Conservation (phyloP, 257 asterid species). For the Ophiorrhiza pumila region DNA sequence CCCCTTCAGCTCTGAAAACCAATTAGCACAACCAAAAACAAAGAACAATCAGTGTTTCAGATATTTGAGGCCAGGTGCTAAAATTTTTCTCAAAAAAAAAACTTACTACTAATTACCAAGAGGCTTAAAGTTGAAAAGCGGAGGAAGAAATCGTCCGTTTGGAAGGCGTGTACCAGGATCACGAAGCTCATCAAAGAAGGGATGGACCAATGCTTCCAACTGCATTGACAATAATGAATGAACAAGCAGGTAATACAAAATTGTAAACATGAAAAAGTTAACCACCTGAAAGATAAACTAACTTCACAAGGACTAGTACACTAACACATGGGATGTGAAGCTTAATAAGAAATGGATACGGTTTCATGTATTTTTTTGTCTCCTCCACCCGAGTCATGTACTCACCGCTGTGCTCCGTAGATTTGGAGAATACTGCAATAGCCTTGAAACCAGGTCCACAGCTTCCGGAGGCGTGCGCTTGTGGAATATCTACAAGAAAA, state of each 20-base stretch:
- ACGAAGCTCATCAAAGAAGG: conserved; percentile 67
- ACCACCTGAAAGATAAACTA: neutral
- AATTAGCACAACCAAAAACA: neutral
- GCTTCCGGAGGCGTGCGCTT: conserved; percentile 82
- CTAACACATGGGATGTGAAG: neutral
- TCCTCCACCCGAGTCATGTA: neutral
- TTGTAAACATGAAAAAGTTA: neutral
- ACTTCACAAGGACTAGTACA: neutral
- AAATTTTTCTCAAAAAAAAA: neutral
- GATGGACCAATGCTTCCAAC: conserved; percentile 66
- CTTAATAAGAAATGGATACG: neutral
- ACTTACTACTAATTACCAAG: conserved; percentile 41
- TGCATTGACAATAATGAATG: conserved; percentile 24
- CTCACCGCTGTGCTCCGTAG: conserved; percentile 80
- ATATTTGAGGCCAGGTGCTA: neutral
- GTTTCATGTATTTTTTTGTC: neutral
- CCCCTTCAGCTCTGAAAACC: conserved; percentile 54
- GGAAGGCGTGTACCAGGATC: conserved; percentile 60
- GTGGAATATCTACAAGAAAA: conserved; percentile 53
- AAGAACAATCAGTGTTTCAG: neutral
- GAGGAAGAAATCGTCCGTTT: conserved; percentile 74
- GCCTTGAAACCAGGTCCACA: conserved; percentile 75
- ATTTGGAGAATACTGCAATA: conserved; percentile 80
- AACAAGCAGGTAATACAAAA: neutral
- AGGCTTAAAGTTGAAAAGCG: conserved; percentile 73